A percentile compares a stretch with the other conserved stretches of the same genome.
Evolutionary conservation across 2,329 filamentous ascomycete species (phyloP).

Genomic region (Ascosphaera apis): DNA sequence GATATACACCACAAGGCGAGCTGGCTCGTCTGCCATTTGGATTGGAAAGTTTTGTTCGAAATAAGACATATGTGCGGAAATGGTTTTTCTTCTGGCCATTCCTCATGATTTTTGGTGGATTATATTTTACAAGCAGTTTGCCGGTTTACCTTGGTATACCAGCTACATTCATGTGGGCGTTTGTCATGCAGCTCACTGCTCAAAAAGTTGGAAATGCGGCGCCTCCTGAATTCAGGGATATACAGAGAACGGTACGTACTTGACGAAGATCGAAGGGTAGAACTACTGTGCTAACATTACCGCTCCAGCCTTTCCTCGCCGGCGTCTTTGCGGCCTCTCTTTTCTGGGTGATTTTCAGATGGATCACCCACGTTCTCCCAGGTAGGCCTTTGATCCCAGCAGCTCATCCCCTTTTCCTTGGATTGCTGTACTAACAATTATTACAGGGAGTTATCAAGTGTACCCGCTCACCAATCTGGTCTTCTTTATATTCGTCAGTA

Average conservation of each 20-base stretch:
- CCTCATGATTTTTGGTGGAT: constrained; percentile 43
- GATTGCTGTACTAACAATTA: constrained; percentile 1
- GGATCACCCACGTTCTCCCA: constrained; percentile 50
- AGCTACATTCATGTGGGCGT: constrained; percentile 38
- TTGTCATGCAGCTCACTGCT: constrained; percentile 49
- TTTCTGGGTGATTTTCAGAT: constrained; percentile 58
- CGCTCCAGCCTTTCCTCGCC: constrained; percentile 54
- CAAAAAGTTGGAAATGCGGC: constrained; percentile 61
- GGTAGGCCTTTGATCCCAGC: constrained; percentile 24
- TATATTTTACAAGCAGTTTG: constrained; percentile 51
- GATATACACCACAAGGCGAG: constrained; percentile 59
- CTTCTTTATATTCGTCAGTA: constrained; percentile 39
- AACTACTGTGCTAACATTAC: constrained; percentile 5
- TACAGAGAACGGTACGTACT: constrained; percentile 62
- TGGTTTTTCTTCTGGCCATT: constrained; percentile 87
- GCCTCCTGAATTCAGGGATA: constrained; percentile 65
- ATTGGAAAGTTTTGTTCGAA: constrained; percentile 49
- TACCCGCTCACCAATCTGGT: constrained; percentile 57
- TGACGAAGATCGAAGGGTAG: constrained; percentile 2
- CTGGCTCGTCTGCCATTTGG: constrained; percentile 48
- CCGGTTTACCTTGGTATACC: constrained; percentile 58
- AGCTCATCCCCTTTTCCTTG: neutral
- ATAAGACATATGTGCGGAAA: constrained; percentile 52
- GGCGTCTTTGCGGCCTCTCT: constrained; percentile 79
- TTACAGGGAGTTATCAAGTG: constrained; percentile 36